These are phyloP conservation scores for Termitomyces titanicus DNA, from an alignment of 768 basidiomycete species.

Conservation along the genomic window DNA sequence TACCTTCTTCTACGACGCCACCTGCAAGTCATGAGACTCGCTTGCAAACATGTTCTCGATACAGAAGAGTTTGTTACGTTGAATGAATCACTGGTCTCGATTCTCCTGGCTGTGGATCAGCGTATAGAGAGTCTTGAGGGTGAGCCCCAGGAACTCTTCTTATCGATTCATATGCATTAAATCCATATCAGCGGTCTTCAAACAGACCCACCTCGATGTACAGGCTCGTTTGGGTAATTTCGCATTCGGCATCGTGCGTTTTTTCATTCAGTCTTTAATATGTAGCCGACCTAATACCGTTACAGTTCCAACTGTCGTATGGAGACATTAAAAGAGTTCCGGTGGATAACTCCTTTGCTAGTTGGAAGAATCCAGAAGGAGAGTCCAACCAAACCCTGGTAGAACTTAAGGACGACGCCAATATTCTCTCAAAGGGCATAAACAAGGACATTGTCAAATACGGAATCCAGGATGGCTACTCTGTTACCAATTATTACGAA, in stretches of 20 bases:
- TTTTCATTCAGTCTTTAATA: too few relatives aligned
- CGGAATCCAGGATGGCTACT: constrained; percentile 29
- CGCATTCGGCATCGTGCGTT: constrained; percentile 33
- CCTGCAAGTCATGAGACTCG: constrained; percentile 26
- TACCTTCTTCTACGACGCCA: constrained; percentile 32
- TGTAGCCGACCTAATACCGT: too few relatives aligned
- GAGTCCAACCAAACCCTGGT: constrained; percentile 9
- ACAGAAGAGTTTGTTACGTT: constrained; percentile 26
- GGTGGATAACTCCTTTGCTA: constrained; percentile 25
- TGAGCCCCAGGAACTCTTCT: constrained; percentile 1
- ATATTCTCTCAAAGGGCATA: constrained; percentile 12
- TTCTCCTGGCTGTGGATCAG: constrained; percentile 27
- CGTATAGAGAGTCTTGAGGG: constrained; percentile 32
- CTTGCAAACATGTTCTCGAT: constrained; percentile 32
- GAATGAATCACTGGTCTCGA: constrained; percentile 28
- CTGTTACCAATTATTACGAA: constrained; percentile 28
- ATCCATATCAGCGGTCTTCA: constrained; percentile 26
- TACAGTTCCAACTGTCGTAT: constrained; percentile 31
- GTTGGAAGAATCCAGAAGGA: constrained; percentile 23
- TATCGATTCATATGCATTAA: neutral
- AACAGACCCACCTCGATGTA: constrained; percentile 31
- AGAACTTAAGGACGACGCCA: constrained; percentile 16
- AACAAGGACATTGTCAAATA: constrained; percentile 26
- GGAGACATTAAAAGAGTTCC: constrained; percentile 29
- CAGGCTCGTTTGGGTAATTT: constrained; percentile 30